Percentiles rank a stretch among this genome's conserved stretches.
These are phyloP conservation scores for Irpex lacteus DNA, from an alignment of 1,284 basidiomycete species.

Conservation along the genomic window DNA sequence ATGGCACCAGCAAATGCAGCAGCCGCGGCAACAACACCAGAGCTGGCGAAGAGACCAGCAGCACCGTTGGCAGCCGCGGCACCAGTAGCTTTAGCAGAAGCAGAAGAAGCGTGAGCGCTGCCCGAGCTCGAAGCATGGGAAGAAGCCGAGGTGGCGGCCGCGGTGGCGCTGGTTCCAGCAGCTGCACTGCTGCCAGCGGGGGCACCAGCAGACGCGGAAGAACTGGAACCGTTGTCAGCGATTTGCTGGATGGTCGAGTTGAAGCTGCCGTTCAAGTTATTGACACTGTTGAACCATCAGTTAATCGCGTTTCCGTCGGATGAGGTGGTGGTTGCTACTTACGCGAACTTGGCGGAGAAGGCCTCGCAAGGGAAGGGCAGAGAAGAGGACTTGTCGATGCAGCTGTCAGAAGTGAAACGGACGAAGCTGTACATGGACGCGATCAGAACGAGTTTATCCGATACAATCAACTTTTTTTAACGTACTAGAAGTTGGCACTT, in stretches of 20 bases:
- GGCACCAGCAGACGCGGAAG: slow-evolving; percentile 30
- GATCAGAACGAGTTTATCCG: background rate
- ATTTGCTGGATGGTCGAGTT: slow-evolving; percentile 47
- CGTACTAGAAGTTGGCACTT: slow-evolving; percentile 50
- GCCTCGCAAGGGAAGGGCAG: slow-evolving; percentile 60
- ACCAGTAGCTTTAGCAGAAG: slow-evolving; percentile 23
- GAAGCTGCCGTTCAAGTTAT: slow-evolving; percentile 65
- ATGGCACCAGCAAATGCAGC: slow-evolving; percentile 27
- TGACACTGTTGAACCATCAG: slow-evolving; percentile 39
- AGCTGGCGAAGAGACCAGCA: slow-evolving; percentile 18
- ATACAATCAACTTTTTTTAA: slow-evolving; percentile 1
- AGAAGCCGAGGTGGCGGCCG: slow-evolving; percentile 21
- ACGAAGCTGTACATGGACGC: slow-evolving; percentile 52
- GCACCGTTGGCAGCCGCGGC: slow-evolving; percentile 26
- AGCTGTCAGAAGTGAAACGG: slow-evolving; percentile 59
- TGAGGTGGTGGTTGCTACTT: slow-evolving; percentile 21
- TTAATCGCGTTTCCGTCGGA: too few relatives aligned
- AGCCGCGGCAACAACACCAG: slow-evolving; percentile 17
- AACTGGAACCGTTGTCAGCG: slow-evolving; percentile 59
- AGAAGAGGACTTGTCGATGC: slow-evolving; percentile 45
- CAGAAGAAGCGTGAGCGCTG: slow-evolving; percentile 16
- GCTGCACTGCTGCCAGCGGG: slow-evolving; percentile 18
- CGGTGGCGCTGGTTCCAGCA: slow-evolving; percentile 11
- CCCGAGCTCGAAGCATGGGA: slow-evolving; percentile 19
- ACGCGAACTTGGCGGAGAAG: slow-evolving; percentile 83